Conservation (phyloP, 164 flowering plant species). For the Annona squamosa region DNA sequence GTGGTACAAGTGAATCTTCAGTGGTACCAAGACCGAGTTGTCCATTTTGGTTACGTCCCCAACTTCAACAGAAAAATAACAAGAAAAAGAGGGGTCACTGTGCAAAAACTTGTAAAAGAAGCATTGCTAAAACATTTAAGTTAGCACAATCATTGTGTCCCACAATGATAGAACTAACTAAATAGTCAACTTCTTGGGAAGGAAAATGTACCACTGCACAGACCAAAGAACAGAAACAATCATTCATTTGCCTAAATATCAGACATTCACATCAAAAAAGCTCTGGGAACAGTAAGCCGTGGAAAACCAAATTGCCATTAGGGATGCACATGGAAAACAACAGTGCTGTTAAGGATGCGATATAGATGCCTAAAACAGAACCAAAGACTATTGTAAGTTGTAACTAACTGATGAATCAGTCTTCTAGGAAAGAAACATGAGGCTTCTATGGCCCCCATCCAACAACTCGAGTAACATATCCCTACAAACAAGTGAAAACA, state of each 20-base stretch:
- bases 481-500: neutral
- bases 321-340: neutral
- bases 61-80: constrained; percentile 40
- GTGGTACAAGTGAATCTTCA: constrained; percentile 91
- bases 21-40: constrained; percentile 92
- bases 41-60: constrained; percentile 99
- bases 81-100: neutral
- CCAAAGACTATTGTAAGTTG: neutral
- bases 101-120: neutral
- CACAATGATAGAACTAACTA: neutral
- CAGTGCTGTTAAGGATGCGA: neutral
- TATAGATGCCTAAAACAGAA: neutral
- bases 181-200: neutral
- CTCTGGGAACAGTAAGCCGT: neutral
- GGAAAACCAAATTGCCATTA: neutral
- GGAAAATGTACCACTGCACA: neutral
- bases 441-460: neutral
- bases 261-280: neutral
- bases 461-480: neutral
- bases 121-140: neutral
- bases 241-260: neutral
- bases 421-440: neutral
- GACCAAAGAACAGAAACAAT: neutral
- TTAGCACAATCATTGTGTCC: neutral
- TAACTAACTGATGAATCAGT: neutral